These are phyloP conservation scores for Phyllosticta citriasiana DNA, from an alignment of 2,329 filamentous ascomycete genomes.

Conservation along the genomic window DNA sequence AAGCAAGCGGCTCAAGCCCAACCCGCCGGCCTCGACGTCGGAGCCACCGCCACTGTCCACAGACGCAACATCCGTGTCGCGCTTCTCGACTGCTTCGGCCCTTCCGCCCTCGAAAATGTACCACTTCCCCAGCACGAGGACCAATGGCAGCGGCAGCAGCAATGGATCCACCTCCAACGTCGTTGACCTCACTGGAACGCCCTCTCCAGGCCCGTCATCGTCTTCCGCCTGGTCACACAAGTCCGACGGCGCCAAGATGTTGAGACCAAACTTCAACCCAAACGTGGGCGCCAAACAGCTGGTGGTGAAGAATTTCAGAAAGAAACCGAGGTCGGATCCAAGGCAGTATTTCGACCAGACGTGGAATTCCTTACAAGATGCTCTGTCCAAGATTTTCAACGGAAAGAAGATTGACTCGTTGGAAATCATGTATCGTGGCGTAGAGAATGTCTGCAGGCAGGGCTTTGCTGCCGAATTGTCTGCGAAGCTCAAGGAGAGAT, in stretches of 20 bases:
- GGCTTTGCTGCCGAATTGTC: constrained; percentile 61
- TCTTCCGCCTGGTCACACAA: constrained; percentile 19
- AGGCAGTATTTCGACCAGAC: constrained; percentile 69
- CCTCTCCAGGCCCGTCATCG: constrained; percentile 20
- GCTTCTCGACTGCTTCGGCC: constrained; percentile 8
- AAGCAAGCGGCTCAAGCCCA: constrained; percentile 29
- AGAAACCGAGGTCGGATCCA: constrained; percentile 52
- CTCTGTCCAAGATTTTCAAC: constrained; percentile 63
- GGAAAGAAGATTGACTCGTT: constrained; percentile 56
- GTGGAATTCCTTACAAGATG: constrained; percentile 63
- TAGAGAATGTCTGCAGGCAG: constrained; percentile 83
- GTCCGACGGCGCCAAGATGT: constrained; percentile 21
- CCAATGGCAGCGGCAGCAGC: constrained; percentile 13
- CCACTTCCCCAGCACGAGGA: constrained; percentile 30
- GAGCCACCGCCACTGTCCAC: constrained; percentile 15
- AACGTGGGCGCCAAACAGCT: constrained; percentile 73
- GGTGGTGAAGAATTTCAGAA: constrained; percentile 84
- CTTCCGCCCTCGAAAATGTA: constrained; percentile 42
- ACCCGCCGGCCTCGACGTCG: not conserved
- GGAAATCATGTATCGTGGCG: constrained; percentile 79
- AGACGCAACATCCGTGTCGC: constrained; percentile 13
- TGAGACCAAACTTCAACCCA: constrained; percentile 51
- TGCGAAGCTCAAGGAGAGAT: constrained; percentile 53
- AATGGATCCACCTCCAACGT: constrained; percentile 14
- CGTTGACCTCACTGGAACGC: constrained; percentile 36